phyloP scores from a whole-genome alignment of 345 rosid species.

The Hypericum androsaemum region DNA sequence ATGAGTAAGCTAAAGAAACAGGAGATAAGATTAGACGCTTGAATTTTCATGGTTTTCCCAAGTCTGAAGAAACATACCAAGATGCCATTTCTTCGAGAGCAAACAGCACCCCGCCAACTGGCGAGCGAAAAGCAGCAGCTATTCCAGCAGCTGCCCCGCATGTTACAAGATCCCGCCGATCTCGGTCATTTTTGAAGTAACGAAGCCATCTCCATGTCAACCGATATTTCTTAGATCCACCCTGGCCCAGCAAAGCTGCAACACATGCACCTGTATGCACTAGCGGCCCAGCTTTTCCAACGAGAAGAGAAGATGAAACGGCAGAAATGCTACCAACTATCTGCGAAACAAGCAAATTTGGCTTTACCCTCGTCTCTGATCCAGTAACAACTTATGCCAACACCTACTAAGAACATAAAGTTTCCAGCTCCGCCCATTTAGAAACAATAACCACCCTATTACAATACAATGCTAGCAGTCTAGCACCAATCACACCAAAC shows the following conservation, averaged over 20 bases:
- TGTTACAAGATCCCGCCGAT: conserved; percentile 81
- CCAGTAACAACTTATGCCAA: no score
- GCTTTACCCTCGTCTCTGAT: no score
- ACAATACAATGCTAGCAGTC: background rate
- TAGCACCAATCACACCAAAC: no score
- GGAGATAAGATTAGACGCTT: no score
- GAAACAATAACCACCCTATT: no score
- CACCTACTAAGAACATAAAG: no score
- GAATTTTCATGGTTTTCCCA: no score
- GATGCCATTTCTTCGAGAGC: conserved; percentile 95
- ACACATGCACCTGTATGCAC: conserved; percentile 94
- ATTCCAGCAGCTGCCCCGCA: conserved; percentile 98
- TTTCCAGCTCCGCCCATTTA: no score
- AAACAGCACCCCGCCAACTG: conserved; percentile 85
- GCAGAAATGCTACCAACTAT: conserved; percentile 78
- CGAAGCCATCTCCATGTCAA: conserved; percentile 79
- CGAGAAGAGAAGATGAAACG: conserved; percentile 74
- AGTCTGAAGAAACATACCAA: conserved; percentile 38
- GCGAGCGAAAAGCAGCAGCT: conserved; percentile 85
- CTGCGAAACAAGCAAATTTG: conserved; percentile 28
- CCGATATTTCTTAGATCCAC: conserved; percentile 73
- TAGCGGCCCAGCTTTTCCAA: conserved; percentile 97
- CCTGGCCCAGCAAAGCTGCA: conserved; percentile 79
- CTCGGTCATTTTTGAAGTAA: conserved; percentile 75
- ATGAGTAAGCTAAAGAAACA: no score